Percentiles rank a stretch among this genome's conserved stretches.
phyloP scores from a whole-genome alignment of 1,284 basidiomycete genomes.

The Tilletia walkeri region DNA sequence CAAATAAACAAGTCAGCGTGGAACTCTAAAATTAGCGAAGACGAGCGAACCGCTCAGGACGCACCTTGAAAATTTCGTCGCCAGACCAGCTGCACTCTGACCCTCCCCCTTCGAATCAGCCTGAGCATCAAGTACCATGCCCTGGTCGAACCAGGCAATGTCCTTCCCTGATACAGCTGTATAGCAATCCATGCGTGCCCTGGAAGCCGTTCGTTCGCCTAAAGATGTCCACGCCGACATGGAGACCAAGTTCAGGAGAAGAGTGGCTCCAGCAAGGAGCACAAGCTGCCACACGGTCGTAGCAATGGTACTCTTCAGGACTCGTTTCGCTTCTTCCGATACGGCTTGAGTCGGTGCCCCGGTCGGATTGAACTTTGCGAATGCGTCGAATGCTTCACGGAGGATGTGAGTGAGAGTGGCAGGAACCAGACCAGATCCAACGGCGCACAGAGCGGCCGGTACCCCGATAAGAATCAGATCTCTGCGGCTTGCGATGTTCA shows the following conservation, averaged over 20 bases:
- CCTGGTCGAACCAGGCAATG: constrained; percentile 61
- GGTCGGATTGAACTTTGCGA: constrained; percentile 62
- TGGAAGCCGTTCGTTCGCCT: constrained; percentile 75
- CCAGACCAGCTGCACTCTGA: constrained; percentile 81
- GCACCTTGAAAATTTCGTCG: constrained; percentile 87
- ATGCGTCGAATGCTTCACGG: constrained; percentile 79
- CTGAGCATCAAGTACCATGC: constrained; percentile 27
- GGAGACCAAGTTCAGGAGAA: constrained; percentile 72
- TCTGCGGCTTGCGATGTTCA: neutral
- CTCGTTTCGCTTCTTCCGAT: constrained; percentile 62
- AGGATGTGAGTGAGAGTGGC: constrained; percentile 91
- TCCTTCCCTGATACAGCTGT: constrained; percentile 68
- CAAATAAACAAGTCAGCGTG: neutral
- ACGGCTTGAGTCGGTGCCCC: constrained; percentile 57
- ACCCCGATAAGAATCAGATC: constrained; percentile 56
- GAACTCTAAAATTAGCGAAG: neutral
- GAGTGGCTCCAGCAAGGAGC: constrained; percentile 68
- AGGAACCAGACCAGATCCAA: constrained; percentile 73
- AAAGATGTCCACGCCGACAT: constrained; percentile 81
- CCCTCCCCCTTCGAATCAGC: constrained; percentile 32
- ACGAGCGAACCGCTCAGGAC: constrained; percentile 39
- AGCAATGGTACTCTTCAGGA: constrained; percentile 63
- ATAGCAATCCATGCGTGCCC: constrained; percentile 63
- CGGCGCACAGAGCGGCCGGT: constrained; percentile 71
- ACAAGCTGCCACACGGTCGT: constrained; percentile 68